These are phyloP conservation scores for Arachis stenosperma DNA, from an alignment of 306 rosid genomes.

Conservation along the genomic window DNA sequence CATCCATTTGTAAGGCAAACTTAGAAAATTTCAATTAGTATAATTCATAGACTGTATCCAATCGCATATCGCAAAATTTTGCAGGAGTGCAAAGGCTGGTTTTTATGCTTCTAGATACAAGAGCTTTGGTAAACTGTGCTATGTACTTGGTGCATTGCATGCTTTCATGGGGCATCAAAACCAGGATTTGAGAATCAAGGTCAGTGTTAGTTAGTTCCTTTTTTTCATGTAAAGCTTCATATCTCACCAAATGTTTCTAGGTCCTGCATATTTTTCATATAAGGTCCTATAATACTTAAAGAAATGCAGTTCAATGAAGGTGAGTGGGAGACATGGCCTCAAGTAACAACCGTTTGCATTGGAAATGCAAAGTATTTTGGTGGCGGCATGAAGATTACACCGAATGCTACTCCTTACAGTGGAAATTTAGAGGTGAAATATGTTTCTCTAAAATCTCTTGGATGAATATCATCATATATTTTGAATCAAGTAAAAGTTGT, in stretches of 20 bases:
- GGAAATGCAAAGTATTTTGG: slow-evolving; percentile 97
- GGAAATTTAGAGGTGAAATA: slow-evolving; percentile 74
- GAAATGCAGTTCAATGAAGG: slow-evolving; percentile 74
- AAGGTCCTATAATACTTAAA: slow-evolving; percentile 19
- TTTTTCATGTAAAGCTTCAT: too few species aligned
- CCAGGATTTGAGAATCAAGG: slow-evolving; percentile 83
- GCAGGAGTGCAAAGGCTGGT: slow-evolving; percentile 98
- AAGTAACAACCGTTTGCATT: slow-evolving; percentile 81
- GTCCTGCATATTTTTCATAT: slow-evolving; percentile 16
- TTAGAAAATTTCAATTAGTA: slow-evolving; percentile 38
- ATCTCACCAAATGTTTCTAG: neutral
- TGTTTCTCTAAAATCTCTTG: slow-evolving; percentile 17
- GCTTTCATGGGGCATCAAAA: slow-evolving; percentile 88
- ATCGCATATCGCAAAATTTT: slow-evolving; percentile 29
- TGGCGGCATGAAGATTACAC: slow-evolving; percentile 96
- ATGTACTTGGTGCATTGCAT: slow-evolving; percentile 86
- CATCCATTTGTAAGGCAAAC: slow-evolving; percentile 85
- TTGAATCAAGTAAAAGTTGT: slow-evolving; percentile 10
- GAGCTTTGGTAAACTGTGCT: slow-evolving; percentile 89
- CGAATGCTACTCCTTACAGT: slow-evolving; percentile 72
- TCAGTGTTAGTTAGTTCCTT: slow-evolving; percentile 36
- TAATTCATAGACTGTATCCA: slow-evolving; percentile 29
- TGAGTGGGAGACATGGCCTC: slow-evolving; percentile 74
- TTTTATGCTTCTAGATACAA: slow-evolving; percentile 82
- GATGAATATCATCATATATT: slow-evolving; percentile 26